A percentile compares a stretch with the other conserved stretches of the same genome.
phyloP scores from a whole-genome alignment of 176 grass and related monocot genomes.

The Sorghum bicolor region Sorghum_bicolor_NCBIv3 NC_012873.2:7081001-7081500 shows the following conservation, averaged over 20 bases:
- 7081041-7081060: neutral
- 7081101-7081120: slow-evolving; percentile 6
- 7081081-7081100: neutral
- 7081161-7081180: slow-evolving; percentile 7
- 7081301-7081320: slow-evolving; percentile 84
- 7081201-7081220: neutral
- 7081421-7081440: slow-evolving; percentile 8
- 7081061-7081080: neutral
- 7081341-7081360: slow-evolving; percentile 75
- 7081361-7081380: slow-evolving; percentile 76
- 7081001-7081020: neutral
- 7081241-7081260: neutral
- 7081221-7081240: neutral
- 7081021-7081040: neutral
- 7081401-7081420: slow-evolving; percentile 20
- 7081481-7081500: slow-evolving; percentile 39
- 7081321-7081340: slow-evolving; percentile 65
- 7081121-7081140: neutral
- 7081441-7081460: neutral
- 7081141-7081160: neutral
- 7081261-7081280: neutral
- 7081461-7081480: neutral
- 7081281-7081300: slow-evolving; percentile 62
- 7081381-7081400: slow-evolving; percentile 60
- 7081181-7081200: neutral